Evolutionary conservation across 495 filamentous ascomycete genomes (phyloP).

Genomic region (Daldinia bambusicola): DNA sequence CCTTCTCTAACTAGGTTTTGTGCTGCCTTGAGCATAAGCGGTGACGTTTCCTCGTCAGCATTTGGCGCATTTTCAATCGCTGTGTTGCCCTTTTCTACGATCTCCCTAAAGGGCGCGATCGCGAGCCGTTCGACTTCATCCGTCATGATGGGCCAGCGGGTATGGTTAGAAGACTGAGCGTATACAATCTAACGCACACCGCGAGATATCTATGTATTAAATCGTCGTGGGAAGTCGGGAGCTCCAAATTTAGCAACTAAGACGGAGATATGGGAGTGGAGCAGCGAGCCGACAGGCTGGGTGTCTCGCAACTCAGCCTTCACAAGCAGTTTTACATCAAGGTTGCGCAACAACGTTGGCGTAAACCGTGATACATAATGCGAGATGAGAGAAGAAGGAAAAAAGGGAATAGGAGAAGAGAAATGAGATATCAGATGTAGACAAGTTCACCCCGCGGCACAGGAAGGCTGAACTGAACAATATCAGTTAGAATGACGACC

Average conservation of each 20-base stretch:
- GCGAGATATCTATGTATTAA: constrained; percentile 8
- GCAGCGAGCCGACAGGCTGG: constrained; percentile 34
- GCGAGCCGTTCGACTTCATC: constrained; percentile 54
- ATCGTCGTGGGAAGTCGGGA: constrained; percentile 11
- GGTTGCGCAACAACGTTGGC: constrained; percentile 31
- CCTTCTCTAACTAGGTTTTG: constrained; percentile 53
- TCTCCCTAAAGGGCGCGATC: constrained; percentile 53
- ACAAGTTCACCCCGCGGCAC: constrained; percentile 40
- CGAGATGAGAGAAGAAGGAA: constrained; percentile 5
- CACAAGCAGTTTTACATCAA: constrained; percentile 27
- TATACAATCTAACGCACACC: constrained; percentile 23
- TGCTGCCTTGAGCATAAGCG: constrained; percentile 55
- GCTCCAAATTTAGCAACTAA: constrained; percentile 20
- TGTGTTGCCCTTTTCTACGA: constrained; percentile 53
- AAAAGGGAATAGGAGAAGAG: constrained; percentile 19
- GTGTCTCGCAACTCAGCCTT: constrained; percentile 34
- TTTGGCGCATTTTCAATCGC: constrained; percentile 52
- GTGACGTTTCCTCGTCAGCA: constrained; percentile 44
- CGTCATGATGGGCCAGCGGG: constrained; percentile 38
- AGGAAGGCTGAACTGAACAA: constrained; percentile 35
- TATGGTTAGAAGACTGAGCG: constrained; percentile 18
- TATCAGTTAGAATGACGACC: constrained; percentile 29
- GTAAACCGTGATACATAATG: constrained; percentile 24
- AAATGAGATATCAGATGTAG: constrained; percentile 25
- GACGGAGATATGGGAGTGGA: constrained; percentile 37